phyloP scores from a whole-genome alignment of 1,284 basidiomycete genomes.

The Tranzscheliella williamsii region DNA sequence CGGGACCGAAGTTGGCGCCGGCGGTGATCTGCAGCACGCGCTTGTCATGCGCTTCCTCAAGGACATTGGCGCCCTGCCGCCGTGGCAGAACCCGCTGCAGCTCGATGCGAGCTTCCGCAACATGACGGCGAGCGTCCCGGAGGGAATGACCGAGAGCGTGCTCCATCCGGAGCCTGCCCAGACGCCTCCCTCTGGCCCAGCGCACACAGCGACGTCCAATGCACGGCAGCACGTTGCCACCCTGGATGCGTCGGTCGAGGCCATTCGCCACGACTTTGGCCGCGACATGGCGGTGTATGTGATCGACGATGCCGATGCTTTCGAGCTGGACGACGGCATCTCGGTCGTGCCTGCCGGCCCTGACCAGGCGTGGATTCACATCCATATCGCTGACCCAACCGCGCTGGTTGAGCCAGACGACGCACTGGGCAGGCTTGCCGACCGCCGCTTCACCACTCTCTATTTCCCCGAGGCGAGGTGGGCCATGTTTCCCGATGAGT shows the following conservation, averaged over 20 bases:
- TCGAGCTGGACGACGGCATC: slow-evolving; percentile 92
- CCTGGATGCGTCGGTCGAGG: slow-evolving; percentile 21
- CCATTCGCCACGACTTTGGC: slow-evolving; percentile 75
- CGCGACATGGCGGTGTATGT: slow-evolving; percentile 76
- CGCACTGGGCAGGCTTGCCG: slow-evolving; percentile 64
- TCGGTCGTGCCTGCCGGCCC: slow-evolving; percentile 67
- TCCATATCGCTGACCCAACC: slow-evolving; percentile 93
- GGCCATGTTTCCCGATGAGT: slow-evolving; percentile 66
- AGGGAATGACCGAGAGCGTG: slow-evolving; percentile 7
- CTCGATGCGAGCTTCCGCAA: slow-evolving; percentile 35
- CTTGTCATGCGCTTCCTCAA: slow-evolving; percentile 37
- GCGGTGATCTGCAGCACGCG: slow-evolving; percentile 39
- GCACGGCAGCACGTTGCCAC: slow-evolving; percentile 13
- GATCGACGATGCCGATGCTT: slow-evolving; percentile 79
- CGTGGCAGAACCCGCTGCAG: slow-evolving; percentile 44
- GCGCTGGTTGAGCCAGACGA: slow-evolving; percentile 72
- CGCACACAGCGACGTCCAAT: neutral
- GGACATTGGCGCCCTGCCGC: slow-evolving; percentile 35
- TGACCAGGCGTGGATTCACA: slow-evolving; percentile 74
- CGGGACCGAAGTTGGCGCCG: slow-evolving; percentile 13
- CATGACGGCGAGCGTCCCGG: slow-evolving; percentile 4
- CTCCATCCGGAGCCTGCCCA: neutral
- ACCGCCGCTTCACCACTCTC: slow-evolving; percentile 35
- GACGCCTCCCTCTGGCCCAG: neutral
- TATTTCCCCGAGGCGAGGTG: slow-evolving; percentile 49